phyloP scores from a whole-genome alignment of 371 early-diverging fungal species.

The Mucor lusitanicus region DNA sequence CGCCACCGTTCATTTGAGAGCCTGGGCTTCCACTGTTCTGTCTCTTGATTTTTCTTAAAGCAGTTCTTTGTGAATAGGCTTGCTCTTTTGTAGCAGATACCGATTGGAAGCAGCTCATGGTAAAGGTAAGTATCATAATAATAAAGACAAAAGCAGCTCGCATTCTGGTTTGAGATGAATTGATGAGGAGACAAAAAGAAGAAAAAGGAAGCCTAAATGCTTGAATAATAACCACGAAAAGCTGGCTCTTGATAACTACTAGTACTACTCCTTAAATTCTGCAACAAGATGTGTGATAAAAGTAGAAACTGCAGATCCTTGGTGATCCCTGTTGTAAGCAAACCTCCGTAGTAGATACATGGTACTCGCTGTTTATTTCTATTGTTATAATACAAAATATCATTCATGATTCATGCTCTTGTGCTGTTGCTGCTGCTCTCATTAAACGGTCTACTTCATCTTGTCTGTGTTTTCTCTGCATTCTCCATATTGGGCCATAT shows the following conservation, averaged over 20 bases:
- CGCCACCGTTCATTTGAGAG: neutral
- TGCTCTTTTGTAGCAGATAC: neutral
- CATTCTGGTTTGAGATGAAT: neutral
- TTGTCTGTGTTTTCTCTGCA: constrained; percentile 9
- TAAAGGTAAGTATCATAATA: neutral
- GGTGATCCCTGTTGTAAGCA: neutral
- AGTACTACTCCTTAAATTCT: neutral
- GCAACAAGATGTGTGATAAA: neutral
- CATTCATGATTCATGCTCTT: neutral
- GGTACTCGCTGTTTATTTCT: neutral
- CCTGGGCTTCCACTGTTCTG: neutral
- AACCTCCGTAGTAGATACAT: too few species aligned
- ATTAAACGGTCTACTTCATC: neutral
- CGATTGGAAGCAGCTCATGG: neutral
- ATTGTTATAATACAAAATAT: neutral
- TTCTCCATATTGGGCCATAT: constrained; percentile 39
- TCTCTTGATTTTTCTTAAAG: neutral
- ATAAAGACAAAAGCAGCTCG: neutral
- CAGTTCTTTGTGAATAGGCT: neutral
- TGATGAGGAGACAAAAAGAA: too few species aligned
- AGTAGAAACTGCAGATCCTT: neutral
- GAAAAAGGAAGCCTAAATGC: too few species aligned
- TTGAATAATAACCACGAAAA: neutral
- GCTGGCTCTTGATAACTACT: neutral
- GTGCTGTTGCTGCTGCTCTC: neutral